Base-by-base conservation (phyloP, 495 filamentous ascomycete genomes). In the Pseudevernia furfuracea region DNA sequence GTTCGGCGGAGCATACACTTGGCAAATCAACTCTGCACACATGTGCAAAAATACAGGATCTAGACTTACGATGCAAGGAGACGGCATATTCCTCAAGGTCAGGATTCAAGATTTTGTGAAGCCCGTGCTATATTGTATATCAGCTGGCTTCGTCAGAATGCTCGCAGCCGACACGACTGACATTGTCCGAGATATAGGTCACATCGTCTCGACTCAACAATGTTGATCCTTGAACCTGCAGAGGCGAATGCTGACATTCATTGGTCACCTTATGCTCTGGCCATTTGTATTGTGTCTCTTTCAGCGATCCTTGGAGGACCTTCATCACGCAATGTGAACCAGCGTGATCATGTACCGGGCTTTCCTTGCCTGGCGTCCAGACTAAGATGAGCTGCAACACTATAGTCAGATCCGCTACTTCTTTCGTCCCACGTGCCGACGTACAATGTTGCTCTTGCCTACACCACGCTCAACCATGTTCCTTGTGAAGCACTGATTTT, bases 391-490 rank as follows among this genome's bases (percentile, higher is more conserved):
- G 81, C 84, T 93, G 72, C 70, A 36, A 62, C 61, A 28, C n/a
- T 14, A 37, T 48, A 9, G 48, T 61, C 56, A 49, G 49, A 43
- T 56, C 43, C 43, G 19, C 25, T 28, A 9, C 32, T 1, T 21
- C 34, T 30, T 34, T 30, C 1, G 12, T 23, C 38, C 25, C 10
- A n/a, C 36, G 56, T 53, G 49, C 12, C n/a, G 48, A 72, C 84
- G 70, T 80, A 92, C 89, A 66, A 97, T 72, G 72, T 96, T 96
- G 73, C 89, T 87, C 72, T 93, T 96, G 34, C 91, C 92, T 71
- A 96, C 96, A 5, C 92, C 90, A 70, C 89, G 85, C 68, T 96
- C 90, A 25, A 96, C 90, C 37, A 96, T 80, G 69, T 97, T 97
- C 60, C 92, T 75, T 1, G 92, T 96, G 74, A 96, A 97, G 2